Conservation (phyloP, 2,329 filamentous ascomycete species). For the Fusarium ambrosium region DNA sequence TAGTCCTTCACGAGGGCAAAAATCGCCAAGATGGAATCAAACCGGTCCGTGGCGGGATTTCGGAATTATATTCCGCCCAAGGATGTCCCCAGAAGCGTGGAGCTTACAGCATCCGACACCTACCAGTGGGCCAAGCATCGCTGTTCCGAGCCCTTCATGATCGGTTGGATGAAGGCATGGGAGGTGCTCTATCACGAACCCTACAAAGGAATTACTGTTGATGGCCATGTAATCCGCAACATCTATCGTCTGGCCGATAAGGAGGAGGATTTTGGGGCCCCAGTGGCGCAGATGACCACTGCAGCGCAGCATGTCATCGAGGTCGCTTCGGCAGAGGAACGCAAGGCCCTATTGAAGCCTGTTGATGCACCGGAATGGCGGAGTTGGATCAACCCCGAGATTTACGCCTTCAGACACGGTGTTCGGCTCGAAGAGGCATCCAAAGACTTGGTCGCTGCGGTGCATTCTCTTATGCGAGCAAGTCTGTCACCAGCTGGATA, state of each 20-base stretch:
- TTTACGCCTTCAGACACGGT: conserved; percentile 75
- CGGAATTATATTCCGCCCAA: conserved; percentile 27
- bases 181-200: conserved; percentile 17
- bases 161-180: conserved; percentile 31
- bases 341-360: conserved; percentile 64
- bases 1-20: not conserved
- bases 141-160: conserved; percentile 35
- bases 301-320: conserved; percentile 13
- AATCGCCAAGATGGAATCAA: conserved; percentile 3
- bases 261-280: conserved; percentile 18
- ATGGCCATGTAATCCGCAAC: conserved; percentile 15
- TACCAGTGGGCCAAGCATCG: conserved; percentile 29
- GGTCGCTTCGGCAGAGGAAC: conserved; percentile 53
- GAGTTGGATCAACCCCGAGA: conserved; percentile 77
- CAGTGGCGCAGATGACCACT: not conserved
- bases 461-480: conserved; percentile 67
- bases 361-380: conserved; percentile 79
- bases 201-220: conserved; percentile 22
- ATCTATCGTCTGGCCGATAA: conserved; percentile 18
- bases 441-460: conserved; percentile 58
- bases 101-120: conserved; percentile 23
- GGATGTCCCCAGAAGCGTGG: conserved; percentile 19
- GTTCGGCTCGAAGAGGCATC: conserved; percentile 73
- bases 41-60: conserved; percentile 10
- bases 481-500: conserved; percentile 78